Base-by-base conservation (phyloP, 1,284 basidiomycete species). In the Heterobasidion annosum region DNA sequence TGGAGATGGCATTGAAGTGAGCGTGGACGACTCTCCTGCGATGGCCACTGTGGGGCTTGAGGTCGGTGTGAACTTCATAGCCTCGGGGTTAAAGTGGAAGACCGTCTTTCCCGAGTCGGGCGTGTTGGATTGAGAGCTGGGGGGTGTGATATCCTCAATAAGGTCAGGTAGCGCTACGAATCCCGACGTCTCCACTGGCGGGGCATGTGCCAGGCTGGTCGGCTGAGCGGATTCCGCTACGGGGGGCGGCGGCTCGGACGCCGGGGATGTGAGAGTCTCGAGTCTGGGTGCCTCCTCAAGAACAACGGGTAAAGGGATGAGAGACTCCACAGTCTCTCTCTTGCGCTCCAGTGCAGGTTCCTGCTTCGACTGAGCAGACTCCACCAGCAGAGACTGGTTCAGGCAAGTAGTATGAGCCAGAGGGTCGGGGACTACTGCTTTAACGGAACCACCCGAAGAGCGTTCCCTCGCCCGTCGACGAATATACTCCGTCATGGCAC, bases 381-480 rank as follows among this genome's bases (percentile, higher is more conserved):
- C 4, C 3, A 25, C 25, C 5, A 25, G 25, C 25, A 25, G 25
- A 25, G 25, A 25, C 25, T 25, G 25, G 25, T 25, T 3, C 25
- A 25, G 25, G 25, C 25, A 25, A 25, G 25, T 25, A 25, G 25
- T 5, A 25, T 25, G 25, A 25, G 25, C 3, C 25, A 5, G 5
- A 4, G 3, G 25, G 25, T 25, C 25, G 25, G 3, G 25, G 25
- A 5, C 25, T 25, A 25, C 37, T 40, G 37, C 37, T 40, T 40
- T 48, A 33, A 25, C 34, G 42, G n/a, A 42, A 9, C 37, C 50
- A 32, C 55, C 57, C 8, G 50, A 50, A 3, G 57, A 58, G 7
- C 57, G 57, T 34, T 58, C 57, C 18, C 57, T 54, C 8, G 57
- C 53, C 18, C 57, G 57, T 51, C 57, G 53, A 37, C 57, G 50